These are phyloP conservation scores for Ambrosia hybrid DNA, from an alignment of 140 eudicot genomes.

Conservation along the genomic window DNA sequence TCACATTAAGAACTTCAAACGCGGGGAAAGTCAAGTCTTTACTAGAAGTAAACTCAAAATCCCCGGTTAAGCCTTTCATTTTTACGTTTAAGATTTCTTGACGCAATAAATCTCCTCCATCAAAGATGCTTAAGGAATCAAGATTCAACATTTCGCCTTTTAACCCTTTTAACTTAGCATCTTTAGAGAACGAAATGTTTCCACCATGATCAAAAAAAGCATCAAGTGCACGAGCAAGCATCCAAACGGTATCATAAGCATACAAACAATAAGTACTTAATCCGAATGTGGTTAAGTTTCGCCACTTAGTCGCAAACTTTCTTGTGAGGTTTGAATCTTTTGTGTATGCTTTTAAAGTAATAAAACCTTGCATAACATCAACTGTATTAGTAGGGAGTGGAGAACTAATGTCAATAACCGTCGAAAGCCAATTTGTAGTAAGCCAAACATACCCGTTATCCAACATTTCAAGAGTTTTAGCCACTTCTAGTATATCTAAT, in stretches of 20 bases:
- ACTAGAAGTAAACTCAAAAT: slow-evolving; percentile 46
- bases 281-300: slow-evolving; percentile 47
- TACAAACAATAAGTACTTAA: slow-evolving; percentile 60
- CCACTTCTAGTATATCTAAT: slow-evolving; percentile 48
- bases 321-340: slow-evolving; percentile 56
- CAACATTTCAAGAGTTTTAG: slow-evolving; percentile 62
- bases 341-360: slow-evolving; percentile 54
- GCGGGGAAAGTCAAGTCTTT: slow-evolving; percentile 51
- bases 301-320: slow-evolving; percentile 63
- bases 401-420: slow-evolving; percentile 51
- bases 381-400: slow-evolving; percentile 41
- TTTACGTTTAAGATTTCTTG: slow-evolving; percentile 47
- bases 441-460: slow-evolving; percentile 80
- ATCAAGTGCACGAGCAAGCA: slow-evolving; percentile 76
- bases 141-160: slow-evolving; percentile 44
- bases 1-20: slow-evolving; percentile 69
- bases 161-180: slow-evolving; percentile 37
- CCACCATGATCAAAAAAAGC: slow-evolving; percentile 64
- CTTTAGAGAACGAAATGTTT: slow-evolving; percentile 58
- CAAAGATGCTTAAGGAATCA: slow-evolving; percentile 54
- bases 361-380: slow-evolving; percentile 56
- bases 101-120: slow-evolving; percentile 64
- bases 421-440: slow-evolving; percentile 75
- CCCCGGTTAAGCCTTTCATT: slow-evolving; percentile 80
- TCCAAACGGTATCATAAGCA: slow-evolving; percentile 81